Conservation (phyloP, 2,329 filamentous ascomycete genomes). For the Exophiala oligosperma region DNA sequence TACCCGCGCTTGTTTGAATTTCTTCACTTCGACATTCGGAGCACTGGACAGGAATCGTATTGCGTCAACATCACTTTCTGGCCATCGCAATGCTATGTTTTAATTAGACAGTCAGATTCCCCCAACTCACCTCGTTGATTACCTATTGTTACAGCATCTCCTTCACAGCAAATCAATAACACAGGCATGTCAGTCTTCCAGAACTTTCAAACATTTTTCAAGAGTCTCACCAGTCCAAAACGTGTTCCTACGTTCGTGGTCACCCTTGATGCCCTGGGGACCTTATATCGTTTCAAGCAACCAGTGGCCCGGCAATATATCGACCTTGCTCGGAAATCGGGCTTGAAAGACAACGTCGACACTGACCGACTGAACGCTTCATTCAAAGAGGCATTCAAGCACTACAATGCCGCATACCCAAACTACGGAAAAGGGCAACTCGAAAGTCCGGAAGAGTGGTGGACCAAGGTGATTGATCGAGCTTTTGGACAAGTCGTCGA, state of each 20-base stretch:
- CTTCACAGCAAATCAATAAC: background rate
- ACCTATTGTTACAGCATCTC: too few species aligned
- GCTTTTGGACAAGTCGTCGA: conserved; percentile 35
- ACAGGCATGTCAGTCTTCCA: background rate
- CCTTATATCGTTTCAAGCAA: conserved; percentile 43
- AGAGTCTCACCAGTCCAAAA: conserved; percentile 2
- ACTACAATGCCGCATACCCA: conserved; percentile 35
- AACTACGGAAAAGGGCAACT: conserved; percentile 46
- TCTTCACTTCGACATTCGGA: too few species aligned
- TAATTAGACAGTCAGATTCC: too few species aligned
- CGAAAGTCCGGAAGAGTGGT: conserved; percentile 44
- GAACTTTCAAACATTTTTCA: conserved; percentile 8
- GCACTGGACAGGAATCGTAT: too few species aligned
- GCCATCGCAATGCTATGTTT: too few species aligned
- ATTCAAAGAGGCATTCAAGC: conserved; percentile 40
- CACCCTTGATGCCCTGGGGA: conserved; percentile 48
- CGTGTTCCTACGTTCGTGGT: conserved; percentile 35
- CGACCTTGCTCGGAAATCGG: conserved; percentile 38
- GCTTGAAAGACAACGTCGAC: conserved; percentile 30
- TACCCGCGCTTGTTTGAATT: too few species aligned
- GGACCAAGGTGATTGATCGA: conserved; percentile 42
- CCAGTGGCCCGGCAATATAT: conserved; percentile 44
- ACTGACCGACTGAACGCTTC: conserved; percentile 32
- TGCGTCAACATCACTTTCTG: too few species aligned
- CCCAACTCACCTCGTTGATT: too few species aligned